Evolutionary conservation across 192 early-diverging fungal species (phyloP).

Genomic region (Coemansia sp.): DNA sequence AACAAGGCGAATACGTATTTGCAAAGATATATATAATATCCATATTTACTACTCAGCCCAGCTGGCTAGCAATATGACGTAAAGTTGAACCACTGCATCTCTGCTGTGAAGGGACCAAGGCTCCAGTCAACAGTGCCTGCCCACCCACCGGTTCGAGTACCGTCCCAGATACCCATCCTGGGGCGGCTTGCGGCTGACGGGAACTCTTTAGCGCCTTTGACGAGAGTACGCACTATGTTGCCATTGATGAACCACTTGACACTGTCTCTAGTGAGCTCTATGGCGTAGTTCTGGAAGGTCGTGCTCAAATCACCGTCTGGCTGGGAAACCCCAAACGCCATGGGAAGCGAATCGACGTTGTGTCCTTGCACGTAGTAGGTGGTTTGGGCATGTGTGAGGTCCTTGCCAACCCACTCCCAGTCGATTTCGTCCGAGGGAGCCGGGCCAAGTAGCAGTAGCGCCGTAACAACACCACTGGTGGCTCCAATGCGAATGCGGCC

Average conservation of each 20-base stretch:
- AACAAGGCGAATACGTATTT: background rate
- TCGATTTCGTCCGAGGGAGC: constrained; percentile 61
- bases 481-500: constrained; percentile 28
- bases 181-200: constrained; percentile 26
- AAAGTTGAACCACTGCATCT: constrained; percentile 34
- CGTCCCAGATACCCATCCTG: constrained; percentile 54
- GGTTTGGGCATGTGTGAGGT: constrained; percentile 48
- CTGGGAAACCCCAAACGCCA: constrained; percentile 27
- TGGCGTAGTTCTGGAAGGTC: constrained; percentile 57
- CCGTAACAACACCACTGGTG: constrained; percentile 52
- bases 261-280: constrained; percentile 56
- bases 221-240: constrained; percentile 7
- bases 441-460: constrained; percentile 52
- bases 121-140: constrained; percentile 49
- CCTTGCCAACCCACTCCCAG: constrained; percentile 63
- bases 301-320: constrained; percentile 43
- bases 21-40: background rate
- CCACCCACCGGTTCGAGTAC: constrained; percentile 44
- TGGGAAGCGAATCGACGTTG: constrained; percentile 29
- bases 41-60: background rate
- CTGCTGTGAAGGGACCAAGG: constrained; percentile 30
- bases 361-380: constrained; percentile 55
- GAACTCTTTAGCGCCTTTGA: constrained; percentile 15
- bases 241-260: constrained; percentile 62
- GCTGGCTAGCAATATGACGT: constrained; percentile 30